Conservation (phyloP, 2,329 filamentous ascomycete genomes). For the Mariannaea elegans region DNA sequence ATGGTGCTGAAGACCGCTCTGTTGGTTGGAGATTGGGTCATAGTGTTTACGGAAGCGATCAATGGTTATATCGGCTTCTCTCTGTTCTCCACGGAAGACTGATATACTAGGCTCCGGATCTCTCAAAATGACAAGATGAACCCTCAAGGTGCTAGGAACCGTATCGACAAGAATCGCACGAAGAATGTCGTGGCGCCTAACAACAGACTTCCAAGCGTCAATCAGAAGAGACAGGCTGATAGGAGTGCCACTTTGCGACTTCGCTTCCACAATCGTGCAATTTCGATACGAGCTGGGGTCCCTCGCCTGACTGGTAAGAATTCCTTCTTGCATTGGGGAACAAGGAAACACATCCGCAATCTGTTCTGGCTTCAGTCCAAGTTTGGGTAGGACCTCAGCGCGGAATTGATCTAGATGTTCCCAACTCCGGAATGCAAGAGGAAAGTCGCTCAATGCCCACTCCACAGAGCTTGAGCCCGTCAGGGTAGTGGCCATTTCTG, state of each 20-base stretch:
- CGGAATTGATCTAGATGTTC: neutral
- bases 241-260: neutral
- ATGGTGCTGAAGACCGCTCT: slow-evolving; percentile 16
- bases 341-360: slow-evolving; percentile 20
- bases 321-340: slow-evolving; percentile 21
- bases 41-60: neutral
- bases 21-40: neutral
- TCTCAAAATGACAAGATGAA: slow-evolving; percentile 22
- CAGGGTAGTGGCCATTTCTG: too few relatives aligned
- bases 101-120: neutral
- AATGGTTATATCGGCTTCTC: neutral
- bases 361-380: neutral
- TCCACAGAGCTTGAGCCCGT: too few relatives aligned
- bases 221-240: slow-evolving; percentile 5
- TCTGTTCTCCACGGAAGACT: neutral
- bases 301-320: slow-evolving; percentile 22
- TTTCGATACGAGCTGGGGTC: slow-evolving; percentile 5
- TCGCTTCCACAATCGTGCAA: neutral
- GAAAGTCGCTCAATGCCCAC: too few relatives aligned
- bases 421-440: neutral
- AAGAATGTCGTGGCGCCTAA: slow-evolving; percentile 14
- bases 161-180: slow-evolving; percentile 18
- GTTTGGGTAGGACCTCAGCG: neutral
- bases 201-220: slow-evolving; percentile 22
- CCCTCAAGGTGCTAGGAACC: slow-evolving; percentile 6